phyloP scores from a whole-genome alignment of 1,139 yeast species.

The Suhomyces maxii region DNA sequence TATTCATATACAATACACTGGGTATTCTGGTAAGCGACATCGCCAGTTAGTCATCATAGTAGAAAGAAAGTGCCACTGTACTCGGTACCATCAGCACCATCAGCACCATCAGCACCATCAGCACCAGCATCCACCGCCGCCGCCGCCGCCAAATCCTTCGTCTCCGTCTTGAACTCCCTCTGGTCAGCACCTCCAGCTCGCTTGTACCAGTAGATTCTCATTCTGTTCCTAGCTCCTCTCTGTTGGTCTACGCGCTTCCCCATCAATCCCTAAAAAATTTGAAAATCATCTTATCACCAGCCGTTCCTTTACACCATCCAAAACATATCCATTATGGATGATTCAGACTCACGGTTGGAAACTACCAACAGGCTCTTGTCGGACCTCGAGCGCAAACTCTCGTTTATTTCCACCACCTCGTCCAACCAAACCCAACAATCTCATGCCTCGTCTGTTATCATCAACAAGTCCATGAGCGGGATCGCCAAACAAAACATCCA shows the following conservation, averaged over 20 bases:
- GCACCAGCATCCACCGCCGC: no score
- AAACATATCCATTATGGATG: slow-evolving; percentile 3
- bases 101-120: no score
- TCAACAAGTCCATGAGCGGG: slow-evolving; percentile 29
- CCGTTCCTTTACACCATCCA: not conserved
- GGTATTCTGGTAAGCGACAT: no score
- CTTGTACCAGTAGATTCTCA: not conserved
- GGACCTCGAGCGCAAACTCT: slow-evolving; percentile 36
- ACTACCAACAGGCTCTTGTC: slow-evolving; percentile 27
- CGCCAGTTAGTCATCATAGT: no score
- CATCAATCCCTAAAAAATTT: not conserved
- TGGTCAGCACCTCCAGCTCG: no score
- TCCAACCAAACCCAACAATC: slow-evolving; percentile 29
- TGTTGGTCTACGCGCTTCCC: not conserved
- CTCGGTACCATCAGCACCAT: no score
- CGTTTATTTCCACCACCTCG: slow-evolving; percentile 27
- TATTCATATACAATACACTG: no score
- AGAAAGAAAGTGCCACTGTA: no score
- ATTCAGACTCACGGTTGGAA: slow-evolving; percentile 16
- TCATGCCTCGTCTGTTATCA: slow-evolving; percentile 30
- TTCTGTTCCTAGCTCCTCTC: not conserved
- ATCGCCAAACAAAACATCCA: slow-evolving; percentile 33
- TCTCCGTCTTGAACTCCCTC: no score
- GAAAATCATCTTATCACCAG: not conserved
- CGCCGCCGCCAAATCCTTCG: no score